A percentile compares a stretch with the other conserved stretches of the same genome.
Evolutionary conservation across 2,329 filamentous ascomycete species (phyloP).

Genomic region (Hypoxylon sp.): DNA sequence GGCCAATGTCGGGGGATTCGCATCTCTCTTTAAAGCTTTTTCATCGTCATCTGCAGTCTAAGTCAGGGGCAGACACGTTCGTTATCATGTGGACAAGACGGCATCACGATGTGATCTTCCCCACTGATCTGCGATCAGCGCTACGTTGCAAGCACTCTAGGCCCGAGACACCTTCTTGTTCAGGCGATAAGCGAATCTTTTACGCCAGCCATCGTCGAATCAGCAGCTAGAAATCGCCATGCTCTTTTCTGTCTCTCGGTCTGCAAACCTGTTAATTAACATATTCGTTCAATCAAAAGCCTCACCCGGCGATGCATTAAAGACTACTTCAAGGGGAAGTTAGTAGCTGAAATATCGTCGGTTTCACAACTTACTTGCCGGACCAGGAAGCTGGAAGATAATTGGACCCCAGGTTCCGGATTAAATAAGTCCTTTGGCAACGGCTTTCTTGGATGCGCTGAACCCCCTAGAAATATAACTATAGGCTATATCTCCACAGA

Average conservation of each 20-base stretch:
- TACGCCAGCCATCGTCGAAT: constrained; percentile 22
- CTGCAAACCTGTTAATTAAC: constrained; percentile 13
- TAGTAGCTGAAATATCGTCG: no score
- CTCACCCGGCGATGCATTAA: no score
- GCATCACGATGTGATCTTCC: constrained; percentile 8
- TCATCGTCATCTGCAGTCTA: constrained; percentile 1
- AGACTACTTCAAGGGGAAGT: no score
- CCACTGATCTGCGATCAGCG: constrained; percentile 18
- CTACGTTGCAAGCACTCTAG: constrained; percentile 6
- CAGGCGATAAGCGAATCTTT: constrained; percentile 14
- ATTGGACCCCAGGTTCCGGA: no score
- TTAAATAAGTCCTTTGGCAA: no score
- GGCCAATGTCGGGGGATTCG: not conserved
- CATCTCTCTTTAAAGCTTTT: constrained; percentile 15
- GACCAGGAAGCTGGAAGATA: no score
- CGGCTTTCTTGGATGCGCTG: no score
- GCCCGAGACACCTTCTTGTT: constrained; percentile 28
- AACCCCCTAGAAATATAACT: no score
- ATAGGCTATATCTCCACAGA: no score
- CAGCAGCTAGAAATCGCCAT: constrained; percentile 12
- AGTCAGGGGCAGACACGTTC: constrained; percentile 14
- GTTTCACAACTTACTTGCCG: no score
- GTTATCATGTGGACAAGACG: constrained; percentile 17
- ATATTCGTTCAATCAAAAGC: constrained; percentile 18
- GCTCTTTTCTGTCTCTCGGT: constrained; percentile 7